Base-by-base conservation (phyloP, 1,284 basidiomycete species). In the Amylostereum chailletii region DNA sequence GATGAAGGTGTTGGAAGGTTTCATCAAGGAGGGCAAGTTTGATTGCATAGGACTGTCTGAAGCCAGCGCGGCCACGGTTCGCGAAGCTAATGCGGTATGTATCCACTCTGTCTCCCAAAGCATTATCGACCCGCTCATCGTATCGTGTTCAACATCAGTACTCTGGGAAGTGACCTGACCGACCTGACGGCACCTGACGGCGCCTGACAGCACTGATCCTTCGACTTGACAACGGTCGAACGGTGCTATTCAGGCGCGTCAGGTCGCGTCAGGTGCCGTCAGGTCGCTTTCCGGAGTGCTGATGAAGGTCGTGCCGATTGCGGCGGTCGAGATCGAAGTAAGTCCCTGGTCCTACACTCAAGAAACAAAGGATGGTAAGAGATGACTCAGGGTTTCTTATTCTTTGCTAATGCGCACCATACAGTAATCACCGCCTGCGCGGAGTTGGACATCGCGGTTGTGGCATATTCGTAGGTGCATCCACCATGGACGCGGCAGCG, bases 281-380 rank as follows among this genome's bases (percentile, higher is more conserved):
- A n/a, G n/a, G n/a, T n/a, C n/a, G n/a, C n/a, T n/a, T n/a, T n/a
- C n/a, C n/a, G n/a, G n/a, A n/a, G n/a, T n/a, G n/a, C n/a, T n/a
- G n/a, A n/a, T n/a, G n/a, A n/a, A 19, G 19, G 63, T 76, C 31
- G 61, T 68, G 45, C 72, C 71, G 0, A 68, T 78, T 45, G 60
- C 71, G 4, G 63, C 67, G 3, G 71, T 73, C 36, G 77, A 79
- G 60, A 75, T 77, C 50, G 77, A 79, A 58, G 64, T 77, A 36
- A 76, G 74, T 36, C 66, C 75, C 9, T 77, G 72, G 68, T 63
- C 66, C 1, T 71, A 70, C 48, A 72, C 74, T 48, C 63, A 74
- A 31, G 74, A 76, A 52, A 69, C 67, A 1, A 65, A 65, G 58
- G 66, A 67, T 55, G 68, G 68, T 68, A 19, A 19, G 19, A 69